These are phyloP conservation scores for Paecilomyces fulvus DNA, from an alignment of 2,329 filamentous ascomycete species.

Conservation along the genomic window DNA sequence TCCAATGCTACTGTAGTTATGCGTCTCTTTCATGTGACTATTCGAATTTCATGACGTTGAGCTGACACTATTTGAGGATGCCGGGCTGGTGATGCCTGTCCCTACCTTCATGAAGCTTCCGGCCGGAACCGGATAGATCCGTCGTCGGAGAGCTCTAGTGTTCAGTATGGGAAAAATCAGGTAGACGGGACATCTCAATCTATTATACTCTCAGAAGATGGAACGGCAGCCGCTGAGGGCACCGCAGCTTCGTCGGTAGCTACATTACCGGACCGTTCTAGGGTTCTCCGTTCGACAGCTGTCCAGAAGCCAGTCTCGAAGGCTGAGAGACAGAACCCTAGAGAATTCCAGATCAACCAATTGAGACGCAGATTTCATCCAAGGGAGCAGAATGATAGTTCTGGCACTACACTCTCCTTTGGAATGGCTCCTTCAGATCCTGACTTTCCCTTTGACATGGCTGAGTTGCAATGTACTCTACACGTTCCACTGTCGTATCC, in stretches of 20 bases:
- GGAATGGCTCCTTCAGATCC: constrained; percentile 66
- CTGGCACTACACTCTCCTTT: constrained; percentile 54
- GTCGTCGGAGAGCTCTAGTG: constrained; percentile 7
- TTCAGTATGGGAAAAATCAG: constrained; percentile 5
- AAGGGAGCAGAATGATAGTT: constrained; percentile 37
- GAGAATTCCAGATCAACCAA: constrained; percentile 67
- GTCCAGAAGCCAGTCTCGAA: constrained; percentile 59
- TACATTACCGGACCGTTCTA: constrained; percentile 37
- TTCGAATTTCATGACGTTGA: constrained; percentile 3
- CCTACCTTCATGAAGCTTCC: constrained; percentile 39
- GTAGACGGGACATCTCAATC: constrained; percentile 6
- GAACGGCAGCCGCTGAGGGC: constrained; percentile 11
- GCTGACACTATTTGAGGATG: constrained; percentile 36
- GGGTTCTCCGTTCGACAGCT: constrained; percentile 1
- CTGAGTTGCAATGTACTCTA: constrained; percentile 59
- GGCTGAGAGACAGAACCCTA: constrained; percentile 57
- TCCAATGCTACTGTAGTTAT: background rate
- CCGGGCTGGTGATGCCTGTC: constrained; percentile 44
- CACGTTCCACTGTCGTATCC: constrained; percentile 59
- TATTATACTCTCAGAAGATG: constrained; percentile 4
- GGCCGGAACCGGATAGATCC: constrained; percentile 10
- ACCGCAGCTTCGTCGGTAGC: constrained; percentile 13
- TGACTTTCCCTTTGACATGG: constrained; percentile 73
- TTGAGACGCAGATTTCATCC: constrained; percentile 58
- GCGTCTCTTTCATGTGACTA: constrained; percentile 1